Conservation (phyloP, 805 yeast species). For the Wickerhamomyces pijperi region DNA sequence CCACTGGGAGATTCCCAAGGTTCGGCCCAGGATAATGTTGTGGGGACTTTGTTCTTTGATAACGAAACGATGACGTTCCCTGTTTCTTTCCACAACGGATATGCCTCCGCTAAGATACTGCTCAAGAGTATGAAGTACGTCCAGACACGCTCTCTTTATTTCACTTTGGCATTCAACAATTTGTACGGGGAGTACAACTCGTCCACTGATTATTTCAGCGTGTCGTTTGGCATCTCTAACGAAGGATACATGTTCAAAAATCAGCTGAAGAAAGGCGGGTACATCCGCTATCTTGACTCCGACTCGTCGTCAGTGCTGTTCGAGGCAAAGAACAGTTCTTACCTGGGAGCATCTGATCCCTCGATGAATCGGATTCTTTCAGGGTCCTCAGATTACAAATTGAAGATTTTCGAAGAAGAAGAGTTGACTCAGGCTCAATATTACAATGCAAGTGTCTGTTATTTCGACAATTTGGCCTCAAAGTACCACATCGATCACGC, state of each 20-base stretch:
- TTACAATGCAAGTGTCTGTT: constrained; percentile 5
- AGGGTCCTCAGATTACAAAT: background rate
- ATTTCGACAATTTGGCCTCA: background rate
- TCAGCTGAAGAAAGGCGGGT: background rate
- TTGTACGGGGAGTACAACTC: background rate
- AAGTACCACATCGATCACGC: constrained; percentile 2
- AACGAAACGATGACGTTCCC: background rate
- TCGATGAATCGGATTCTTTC: background rate
- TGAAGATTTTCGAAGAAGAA: constrained; percentile 7
- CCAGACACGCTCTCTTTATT: background rate
- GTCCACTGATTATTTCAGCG: background rate
- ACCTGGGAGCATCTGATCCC: background rate
- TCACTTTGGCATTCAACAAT: background rate
- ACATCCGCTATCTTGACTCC: background rate
- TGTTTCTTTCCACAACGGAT: background rate
- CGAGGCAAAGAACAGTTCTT: background rate
- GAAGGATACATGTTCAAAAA: background rate
- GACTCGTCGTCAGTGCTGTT: background rate
- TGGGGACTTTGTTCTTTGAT: constrained; percentile 19
- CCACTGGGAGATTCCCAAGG: constrained; percentile 1
- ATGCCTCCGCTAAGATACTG: background rate
- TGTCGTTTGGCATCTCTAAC: background rate
- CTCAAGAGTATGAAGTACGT: background rate
- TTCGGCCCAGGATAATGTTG: constrained; percentile 1
- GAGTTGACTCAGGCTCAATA: constrained; percentile 1